These are phyloP conservation scores for Termitomyces sp. DNA, from an alignment of 768 basidiomycete genomes.

Conservation along the genomic window DNA sequence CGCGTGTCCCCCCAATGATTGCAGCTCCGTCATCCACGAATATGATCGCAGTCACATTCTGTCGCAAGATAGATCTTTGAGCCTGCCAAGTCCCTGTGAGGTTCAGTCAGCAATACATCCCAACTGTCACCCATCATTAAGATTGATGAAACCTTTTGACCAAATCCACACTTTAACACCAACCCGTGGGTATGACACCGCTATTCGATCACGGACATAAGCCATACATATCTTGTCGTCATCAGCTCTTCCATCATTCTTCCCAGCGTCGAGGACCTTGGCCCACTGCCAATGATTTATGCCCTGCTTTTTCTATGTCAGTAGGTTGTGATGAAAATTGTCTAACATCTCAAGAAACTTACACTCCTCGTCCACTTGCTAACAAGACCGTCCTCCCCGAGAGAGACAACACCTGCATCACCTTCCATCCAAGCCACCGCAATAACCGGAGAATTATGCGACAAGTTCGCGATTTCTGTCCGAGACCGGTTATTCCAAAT, in stretches of 20 bases:
- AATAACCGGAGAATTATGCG: conserved; percentile 43
- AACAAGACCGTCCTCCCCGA: conserved; percentile 51
- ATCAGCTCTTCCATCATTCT: conserved; percentile 24
- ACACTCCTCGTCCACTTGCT: conserved; percentile 56
- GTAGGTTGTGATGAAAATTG: background rate
- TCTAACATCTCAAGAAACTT: conserved; percentile 16
- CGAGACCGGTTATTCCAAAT: conserved; percentile 49
- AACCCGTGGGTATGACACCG: conserved; percentile 51
- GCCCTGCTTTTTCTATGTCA: conserved; percentile 23
- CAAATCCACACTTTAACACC: conserved; percentile 65
- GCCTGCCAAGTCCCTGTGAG: conserved; percentile 53
- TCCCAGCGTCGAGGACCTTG: conserved; percentile 45
- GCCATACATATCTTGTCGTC: conserved; percentile 46
- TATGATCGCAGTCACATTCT: conserved; percentile 57
- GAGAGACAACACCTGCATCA: conserved; percentile 49
- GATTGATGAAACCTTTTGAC: conserved; percentile 39
- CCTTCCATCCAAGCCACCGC: conserved; percentile 56
- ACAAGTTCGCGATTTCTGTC: conserved; percentile 50
- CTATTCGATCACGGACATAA: conserved; percentile 51
- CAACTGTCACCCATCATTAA: background rate
- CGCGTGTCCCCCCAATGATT: conserved; percentile 62
- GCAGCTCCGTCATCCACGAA: conserved; percentile 61
- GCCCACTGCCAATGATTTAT: conserved; percentile 51
- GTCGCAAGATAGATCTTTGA: conserved; percentile 58
- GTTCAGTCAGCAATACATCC: conserved; percentile 1